Percentiles rank a stretch among this genome's conserved stretches.
Conservation (phyloP, 495 filamentous ascomycete species). For the Mycothermus thermophilus region DNA sequence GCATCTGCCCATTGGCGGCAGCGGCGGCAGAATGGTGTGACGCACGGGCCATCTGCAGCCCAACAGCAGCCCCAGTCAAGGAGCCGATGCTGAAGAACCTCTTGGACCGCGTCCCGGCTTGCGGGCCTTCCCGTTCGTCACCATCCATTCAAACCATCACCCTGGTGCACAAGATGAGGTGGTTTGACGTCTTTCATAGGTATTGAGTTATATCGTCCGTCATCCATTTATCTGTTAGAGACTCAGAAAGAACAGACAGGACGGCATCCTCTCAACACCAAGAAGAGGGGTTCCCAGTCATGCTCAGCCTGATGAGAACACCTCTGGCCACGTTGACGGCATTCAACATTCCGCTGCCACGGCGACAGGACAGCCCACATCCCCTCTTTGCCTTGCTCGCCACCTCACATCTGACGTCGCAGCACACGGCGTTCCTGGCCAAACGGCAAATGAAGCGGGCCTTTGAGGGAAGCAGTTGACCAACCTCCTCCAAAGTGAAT, state of each 20-base stretch:
- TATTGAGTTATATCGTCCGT: too few relatives aligned
- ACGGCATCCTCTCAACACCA: too few relatives aligned
- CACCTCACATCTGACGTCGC: slow-evolving; percentile 1
- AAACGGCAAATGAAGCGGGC: slow-evolving; percentile 3
- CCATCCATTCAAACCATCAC: too few relatives aligned
- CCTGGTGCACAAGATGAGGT: too few relatives aligned
- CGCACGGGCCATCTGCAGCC: slow-evolving; percentile 7
- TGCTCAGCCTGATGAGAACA: neutral
- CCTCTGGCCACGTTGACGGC: neutral
- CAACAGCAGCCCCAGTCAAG: neutral
- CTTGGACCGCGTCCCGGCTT: neutral
- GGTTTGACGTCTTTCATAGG: too few relatives aligned
- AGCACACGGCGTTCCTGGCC: slow-evolving; percentile 1
- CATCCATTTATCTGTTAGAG: too few relatives aligned
- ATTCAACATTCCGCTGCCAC: slow-evolving; percentile 1
- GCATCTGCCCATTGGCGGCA: too few relatives aligned
- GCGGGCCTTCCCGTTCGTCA: slow-evolving; percentile 2
- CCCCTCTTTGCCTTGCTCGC: neutral
- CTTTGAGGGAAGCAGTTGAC: neutral
- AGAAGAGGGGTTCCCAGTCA: too few relatives aligned
- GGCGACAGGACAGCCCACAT: neutral
- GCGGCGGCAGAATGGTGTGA: slow-evolving; percentile 6
- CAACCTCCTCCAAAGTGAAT: neutral
- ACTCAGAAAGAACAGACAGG: too few relatives aligned
- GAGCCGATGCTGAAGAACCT: slow-evolving; percentile 1